Evolutionary conservation across 306 rosid species (phyloP), one percentile per base, ranked within the genome.

Genomic region (Argentina anserina): DNA sequence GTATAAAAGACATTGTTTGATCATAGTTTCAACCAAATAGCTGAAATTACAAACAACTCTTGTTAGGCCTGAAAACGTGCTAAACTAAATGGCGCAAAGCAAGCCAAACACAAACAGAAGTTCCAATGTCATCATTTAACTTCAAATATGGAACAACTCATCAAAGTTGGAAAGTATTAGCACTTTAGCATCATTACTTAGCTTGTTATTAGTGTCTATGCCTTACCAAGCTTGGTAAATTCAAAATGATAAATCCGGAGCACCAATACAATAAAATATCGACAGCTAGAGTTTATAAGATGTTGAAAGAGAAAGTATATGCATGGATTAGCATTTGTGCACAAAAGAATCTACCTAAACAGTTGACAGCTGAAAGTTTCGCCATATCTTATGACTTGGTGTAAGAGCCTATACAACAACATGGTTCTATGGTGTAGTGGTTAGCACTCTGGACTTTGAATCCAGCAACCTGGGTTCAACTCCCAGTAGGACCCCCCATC

Each of bases 391-490:
- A n/a, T 55, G 17, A 14, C 3, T 31, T 59, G 29, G 11, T 7
- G 39, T 29, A 29, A 31, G 6, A 59, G 39, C 0, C 21, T 59
- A 59, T 11, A 13, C 21, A 59, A 29, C 65, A 59, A 59, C 40
- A 59, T 6, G 65, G 65, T 60, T 60, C 65, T 26, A 60, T 60
- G 65, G 65, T 60, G 65, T 60, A 31, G 65, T 60, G 40, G 65
- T 60, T 29, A 60, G 65, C 65, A 60, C 40, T 60, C 65, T 60
- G 40, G 65, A 60, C 65, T 60, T 31, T 60, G 65, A 60, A 60
- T 60, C 40, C 65, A 60, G 65, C 13, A 6, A 60, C 65, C 65
- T 29, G 40, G 40, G 37, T 60, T 59, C 40, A 7, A 60, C 65
- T 60, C 65, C 65, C 23, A 23, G 65, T 29, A 26, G 65, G 65